These are phyloP conservation scores for Phytophthora ohioensis DNA, from an alignment of 352 stramenopile genomes.

Conservation along the genomic window DNA sequence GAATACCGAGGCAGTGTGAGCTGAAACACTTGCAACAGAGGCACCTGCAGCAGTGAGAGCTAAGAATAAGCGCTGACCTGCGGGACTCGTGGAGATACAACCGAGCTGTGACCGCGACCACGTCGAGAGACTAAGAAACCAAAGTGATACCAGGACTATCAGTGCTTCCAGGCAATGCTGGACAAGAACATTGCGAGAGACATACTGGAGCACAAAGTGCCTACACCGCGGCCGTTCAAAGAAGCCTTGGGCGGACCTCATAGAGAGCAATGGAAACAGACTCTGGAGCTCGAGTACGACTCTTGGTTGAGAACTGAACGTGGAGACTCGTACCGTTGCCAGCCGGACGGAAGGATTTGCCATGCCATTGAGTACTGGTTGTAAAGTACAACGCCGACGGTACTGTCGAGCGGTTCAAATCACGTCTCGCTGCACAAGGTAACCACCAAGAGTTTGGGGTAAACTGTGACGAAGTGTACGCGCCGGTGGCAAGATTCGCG, in stretches of 20 bases:
- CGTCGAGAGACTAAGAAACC: constrained; percentile 17
- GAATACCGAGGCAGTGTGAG: constrained; percentile 1
- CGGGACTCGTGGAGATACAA: too few species aligned
- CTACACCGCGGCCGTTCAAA: constrained; percentile 6
- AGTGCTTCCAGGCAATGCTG: constrained; percentile 13
- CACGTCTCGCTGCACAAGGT: constrained; percentile 18
- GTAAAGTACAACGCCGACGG: constrained; percentile 22
- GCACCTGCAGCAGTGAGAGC: neutral
- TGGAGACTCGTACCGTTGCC: constrained; percentile 5
- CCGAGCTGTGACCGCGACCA: neutral
- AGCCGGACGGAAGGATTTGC: constrained; percentile 11
- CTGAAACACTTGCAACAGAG: neutral
- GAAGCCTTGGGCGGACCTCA: constrained; percentile 14
- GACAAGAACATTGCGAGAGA: constrained; percentile 14
- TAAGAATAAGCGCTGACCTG: too few species aligned
- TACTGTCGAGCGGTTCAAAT: constrained; percentile 21
- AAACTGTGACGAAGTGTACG: constrained; percentile 20
- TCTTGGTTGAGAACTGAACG: constrained; percentile 13
- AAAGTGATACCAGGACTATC: constrained; percentile 14
- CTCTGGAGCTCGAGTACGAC: constrained; percentile 17
- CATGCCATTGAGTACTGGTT: constrained; percentile 16
- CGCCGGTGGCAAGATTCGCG: constrained; percentile 17
- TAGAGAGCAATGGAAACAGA: constrained; percentile 11
- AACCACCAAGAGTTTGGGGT: constrained; percentile 23
- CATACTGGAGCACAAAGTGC: constrained; percentile 8